phyloP scores from a whole-genome alignment of 78 protist species.

The Dictyostelium purpureum region DNA sequence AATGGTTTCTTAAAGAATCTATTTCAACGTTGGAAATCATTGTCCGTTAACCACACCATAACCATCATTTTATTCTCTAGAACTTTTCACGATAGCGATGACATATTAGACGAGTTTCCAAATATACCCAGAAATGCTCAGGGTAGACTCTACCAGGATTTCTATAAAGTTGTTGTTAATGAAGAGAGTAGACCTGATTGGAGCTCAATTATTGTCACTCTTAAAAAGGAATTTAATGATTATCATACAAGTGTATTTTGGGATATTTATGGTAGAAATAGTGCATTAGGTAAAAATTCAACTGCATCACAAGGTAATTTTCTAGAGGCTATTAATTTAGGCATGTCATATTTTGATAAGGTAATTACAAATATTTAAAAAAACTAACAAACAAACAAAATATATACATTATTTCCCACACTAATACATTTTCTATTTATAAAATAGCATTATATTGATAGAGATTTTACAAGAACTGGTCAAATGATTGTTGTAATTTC shows the following conservation, averaged over 20 bases:
- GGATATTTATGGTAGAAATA: conserved; percentile 66
- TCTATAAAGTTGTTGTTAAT: conserved; percentile 73
- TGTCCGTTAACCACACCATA: conserved; percentile 72
- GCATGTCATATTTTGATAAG: conserved; percentile 82
- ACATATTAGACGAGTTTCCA: conserved; percentile 43
- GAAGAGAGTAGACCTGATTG: conserved; percentile 81
- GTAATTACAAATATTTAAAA: conserved; percentile 19
- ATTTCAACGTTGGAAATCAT: conserved; percentile 73
- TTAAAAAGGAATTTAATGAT: conserved; percentile 67
- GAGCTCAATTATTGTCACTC: conserved; percentile 50
- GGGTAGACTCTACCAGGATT: conserved; percentile 79
- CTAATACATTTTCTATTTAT: not conserved
- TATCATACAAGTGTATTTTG: conserved; percentile 68
- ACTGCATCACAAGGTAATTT: conserved; percentile 86
- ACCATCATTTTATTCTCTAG: conserved; percentile 84
- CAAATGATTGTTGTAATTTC: conserved; percentile 86
- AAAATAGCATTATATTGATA: conserved; percentile 84
- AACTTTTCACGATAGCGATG: conserved; percentile 33
- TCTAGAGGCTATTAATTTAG: conserved; percentile 86
- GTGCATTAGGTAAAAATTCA: conserved; percentile 75
- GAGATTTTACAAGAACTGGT: conserved; percentile 89
- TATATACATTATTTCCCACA: not conserved
- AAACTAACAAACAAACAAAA: too few relatives aligned
- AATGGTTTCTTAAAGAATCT: conserved; percentile 81
- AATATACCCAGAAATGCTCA: conserved; percentile 29